These are phyloP conservation scores for Boeremia lycopersici DNA, from an alignment of 2,329 filamentous ascomycete genomes.

Conservation along the genomic window DNA sequence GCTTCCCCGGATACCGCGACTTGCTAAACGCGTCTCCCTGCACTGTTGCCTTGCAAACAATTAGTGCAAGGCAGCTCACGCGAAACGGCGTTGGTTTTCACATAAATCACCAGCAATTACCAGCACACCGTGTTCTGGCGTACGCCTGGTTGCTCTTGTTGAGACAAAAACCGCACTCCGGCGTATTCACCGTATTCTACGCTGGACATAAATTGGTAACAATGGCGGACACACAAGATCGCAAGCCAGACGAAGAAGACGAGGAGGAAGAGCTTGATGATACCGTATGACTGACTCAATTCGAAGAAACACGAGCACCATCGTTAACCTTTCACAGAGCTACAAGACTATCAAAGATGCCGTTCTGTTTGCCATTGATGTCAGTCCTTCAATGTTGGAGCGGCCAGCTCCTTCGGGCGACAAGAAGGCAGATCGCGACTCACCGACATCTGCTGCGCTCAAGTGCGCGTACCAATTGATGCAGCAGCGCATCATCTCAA, in stretches of 20 bases:
- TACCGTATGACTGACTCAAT: conserved; percentile 52
- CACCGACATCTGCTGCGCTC: conserved; percentile 79
- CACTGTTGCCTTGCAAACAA: conserved; percentile 30
- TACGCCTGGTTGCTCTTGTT: neutral
- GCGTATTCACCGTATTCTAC: neutral
- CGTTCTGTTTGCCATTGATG: conserved; percentile 93
- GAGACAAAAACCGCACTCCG: neutral
- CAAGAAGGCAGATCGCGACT: conserved; percentile 80
- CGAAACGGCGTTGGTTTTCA: neutral
- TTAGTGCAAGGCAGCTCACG: conserved; percentile 8
- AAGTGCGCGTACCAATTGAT: conserved; percentile 95
- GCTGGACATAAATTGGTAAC: neutral
- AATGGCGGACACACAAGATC: conserved; percentile 43
- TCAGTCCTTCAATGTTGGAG: conserved; percentile 85
- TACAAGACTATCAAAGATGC: conserved; percentile 96
- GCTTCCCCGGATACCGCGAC: conserved; percentile 26
- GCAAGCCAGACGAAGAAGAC: conserved; percentile 55
- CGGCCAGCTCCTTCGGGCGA: conserved; percentile 63
- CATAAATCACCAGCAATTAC: neutral
- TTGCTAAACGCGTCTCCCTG: conserved; percentile 28
- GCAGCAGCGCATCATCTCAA: conserved; percentile 98
- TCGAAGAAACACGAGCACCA: neutral
- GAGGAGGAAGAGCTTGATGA: conserved; percentile 75
- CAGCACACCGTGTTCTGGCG: neutral
- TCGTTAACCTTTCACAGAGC: conserved; percentile 54